Conservation (phyloP, 2,329 filamentous ascomycete genomes). For the Coniella lustricola region DNA sequence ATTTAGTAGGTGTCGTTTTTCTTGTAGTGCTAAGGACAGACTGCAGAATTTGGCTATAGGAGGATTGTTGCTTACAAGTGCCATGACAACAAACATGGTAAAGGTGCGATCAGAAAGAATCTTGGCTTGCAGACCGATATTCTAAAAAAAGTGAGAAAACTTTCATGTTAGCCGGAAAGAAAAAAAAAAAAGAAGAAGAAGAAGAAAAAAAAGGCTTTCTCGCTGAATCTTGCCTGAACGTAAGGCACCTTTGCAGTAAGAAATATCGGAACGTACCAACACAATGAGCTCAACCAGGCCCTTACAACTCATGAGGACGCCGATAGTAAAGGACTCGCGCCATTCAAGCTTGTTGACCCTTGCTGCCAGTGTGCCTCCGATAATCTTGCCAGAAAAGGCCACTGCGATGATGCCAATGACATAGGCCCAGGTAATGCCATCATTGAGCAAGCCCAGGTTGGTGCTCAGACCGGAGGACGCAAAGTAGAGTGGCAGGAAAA, state of each 20-base stretch:
- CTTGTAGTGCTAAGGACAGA: too few species aligned
- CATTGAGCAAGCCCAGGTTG: conserved; percentile 75
- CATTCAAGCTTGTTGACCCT: conserved; percentile 71
- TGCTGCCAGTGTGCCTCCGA: conserved; percentile 74
- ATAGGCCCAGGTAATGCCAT: conserved; percentile 81
- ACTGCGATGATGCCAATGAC: conserved; percentile 75
- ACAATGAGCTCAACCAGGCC: conserved; percentile 92
- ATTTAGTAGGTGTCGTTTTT: neutral
- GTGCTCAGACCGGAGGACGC: conserved; percentile 86
- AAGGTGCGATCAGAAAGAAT: conserved; percentile 78
- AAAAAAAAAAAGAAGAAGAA: too few species aligned
- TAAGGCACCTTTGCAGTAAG: too few species aligned
- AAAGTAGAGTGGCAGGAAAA: conserved; percentile 90
- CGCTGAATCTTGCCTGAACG: too few species aligned
- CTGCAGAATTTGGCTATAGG: neutral
- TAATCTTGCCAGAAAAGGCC: conserved; percentile 79
- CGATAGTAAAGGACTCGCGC: conserved; percentile 85
- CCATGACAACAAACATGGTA: conserved; percentile 94
- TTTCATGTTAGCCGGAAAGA: conserved; percentile 7
- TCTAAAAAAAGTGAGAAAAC: conserved; percentile 28
- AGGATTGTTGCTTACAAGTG: conserved; percentile 38
- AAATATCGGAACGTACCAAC: too few species aligned
- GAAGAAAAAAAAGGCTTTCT: too few species aligned
- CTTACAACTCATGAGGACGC: conserved; percentile 92
- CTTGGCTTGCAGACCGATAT: conserved; percentile 72